Base-by-base conservation (phyloP, 2,329 filamentous ascomycete species). In the Verticillium longisporum region DNA sequence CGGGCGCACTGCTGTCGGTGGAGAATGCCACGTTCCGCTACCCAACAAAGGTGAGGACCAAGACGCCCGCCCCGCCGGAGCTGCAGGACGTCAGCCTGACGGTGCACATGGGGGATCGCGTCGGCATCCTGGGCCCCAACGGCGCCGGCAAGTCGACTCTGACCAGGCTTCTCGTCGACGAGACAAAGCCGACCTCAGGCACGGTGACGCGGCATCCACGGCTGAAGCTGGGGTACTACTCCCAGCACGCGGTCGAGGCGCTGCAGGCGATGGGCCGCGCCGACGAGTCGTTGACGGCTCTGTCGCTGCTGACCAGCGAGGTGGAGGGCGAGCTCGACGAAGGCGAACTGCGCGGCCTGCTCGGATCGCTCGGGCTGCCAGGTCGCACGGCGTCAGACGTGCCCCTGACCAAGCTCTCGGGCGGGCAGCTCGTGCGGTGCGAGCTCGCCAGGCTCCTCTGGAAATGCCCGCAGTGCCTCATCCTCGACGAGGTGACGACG, bases 91-190 rank as follows among this genome's bases (percentile, higher is more conserved):
- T 93, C 34, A 84, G 81, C 57, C 74, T 96, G 13, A 88, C 88
- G 0, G 82, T 96, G 13, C 83, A 90, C 62, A 84, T 86, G 71
- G 89, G 90, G 10, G 89, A 92, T 64, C 83, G 91, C 1, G 78
- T 94, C 31, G 91, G 90, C 0, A 80, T 96, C 50, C 79, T 91
- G 31, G 92, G 91, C 0, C 78, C 95, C 54, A 96, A 96, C 70
- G 92, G 91, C 1, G 84, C 86, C 0, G 92, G 92, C 2, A 96
- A 96, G 72, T 91, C 90, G 1, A 95, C 91, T 0, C 78, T 96
- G 10, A 80, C 93, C 61, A 87, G 84, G 56, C 75, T 94, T 4
- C 81, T 94, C 2, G 86, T 87, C n/a, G 85, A 83, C 0, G 79
- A 80, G 14, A 72, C 81, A 1, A 77, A 77, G 6, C 86, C 88